Evolutionary conservation across 2,329 filamentous ascomycete species (phyloP), one percentile per base, ranked within the genome.

Genomic region (Aspergillus hiratsukae): DNA sequence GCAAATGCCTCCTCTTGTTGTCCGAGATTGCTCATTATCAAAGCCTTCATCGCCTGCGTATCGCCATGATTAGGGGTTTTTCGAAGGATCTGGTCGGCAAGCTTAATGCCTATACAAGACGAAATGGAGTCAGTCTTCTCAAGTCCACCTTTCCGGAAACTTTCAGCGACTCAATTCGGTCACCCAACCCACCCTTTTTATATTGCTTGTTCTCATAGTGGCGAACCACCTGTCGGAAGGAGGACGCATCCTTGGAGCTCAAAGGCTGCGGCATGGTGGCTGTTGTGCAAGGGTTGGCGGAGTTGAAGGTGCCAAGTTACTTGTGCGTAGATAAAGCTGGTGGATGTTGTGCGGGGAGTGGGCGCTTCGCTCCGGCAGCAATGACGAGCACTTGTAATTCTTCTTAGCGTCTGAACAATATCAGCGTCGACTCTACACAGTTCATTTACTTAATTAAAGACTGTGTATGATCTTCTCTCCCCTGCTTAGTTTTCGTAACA

Each of bases 191-290:
- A 85, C 85, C 86, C 75, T 89, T 89, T 79, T 97, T 99, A 81
- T 97, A 97, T 72, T 97, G 93, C 78, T 99, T 99, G 72, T 92
- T 89, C 77, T 99, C 94, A 81, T 97, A 99, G 77, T 90, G 87
- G 73, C 93, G 92, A 69, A 99, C 91, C 63, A 99, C 87, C 73
- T 92, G 90, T 62, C 91, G 88, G 78, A 99, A 99, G 79, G 97
- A 87, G 73, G 92, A 87, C 68, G 86, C 86, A 83, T 99, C 94
- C 80, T 97, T 97, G 70, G 91, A 86, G 65, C 71, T 75, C 74
- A 80, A 72, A 71, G 72, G 75, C 70, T 78, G 76, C 69, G 74
- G 74, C 72, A 76, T 76, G 67, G 62, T 72, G 69, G 65, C 65
- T 64, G 69, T 67, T 66, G 69, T 62, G 64, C 59, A 59, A 61